phyloP scores from a whole-genome alignment of 2,329 filamentous ascomycete species.

The Herpotrichia juniperi region DNA sequence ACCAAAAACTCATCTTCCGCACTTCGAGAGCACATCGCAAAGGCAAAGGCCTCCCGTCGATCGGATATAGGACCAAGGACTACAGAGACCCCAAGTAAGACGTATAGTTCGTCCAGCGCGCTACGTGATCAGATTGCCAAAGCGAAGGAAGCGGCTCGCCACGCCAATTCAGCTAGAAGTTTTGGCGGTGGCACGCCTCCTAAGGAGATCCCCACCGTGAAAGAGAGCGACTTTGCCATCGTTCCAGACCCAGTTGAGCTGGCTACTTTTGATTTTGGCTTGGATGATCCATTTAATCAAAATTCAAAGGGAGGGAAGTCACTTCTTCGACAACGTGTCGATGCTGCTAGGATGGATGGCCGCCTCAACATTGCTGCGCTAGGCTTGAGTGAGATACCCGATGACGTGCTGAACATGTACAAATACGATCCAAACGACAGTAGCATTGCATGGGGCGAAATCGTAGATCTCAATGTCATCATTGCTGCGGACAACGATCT shows the following conservation, averaged over 20 bases:
- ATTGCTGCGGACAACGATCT: constrained; percentile 91
- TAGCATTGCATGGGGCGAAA: constrained; percentile 82
- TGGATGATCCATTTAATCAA: constrained; percentile 75
- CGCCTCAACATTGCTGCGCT: constrained; percentile 88
- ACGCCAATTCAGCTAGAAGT: constrained; percentile 25
- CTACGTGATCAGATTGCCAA: constrained; percentile 92
- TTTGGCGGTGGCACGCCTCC: constrained; percentile 35
- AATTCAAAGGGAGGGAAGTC: constrained; percentile 65
- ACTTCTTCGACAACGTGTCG: constrained; percentile 74
- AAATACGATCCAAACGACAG: constrained; percentile 70
- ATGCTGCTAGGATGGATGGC: constrained; percentile 75
- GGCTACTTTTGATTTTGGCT: constrained; percentile 63
- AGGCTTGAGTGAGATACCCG: constrained; percentile 77
- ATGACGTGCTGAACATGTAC: constrained; percentile 90
- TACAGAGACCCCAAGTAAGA: constrained; percentile 38
- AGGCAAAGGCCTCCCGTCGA: constrained; percentile 80
- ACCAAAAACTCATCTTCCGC: constrained; percentile 79
- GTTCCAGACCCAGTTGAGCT: constrained; percentile 38
- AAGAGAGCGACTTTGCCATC: constrained; percentile 27
- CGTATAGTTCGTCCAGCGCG: constrained; percentile 74
- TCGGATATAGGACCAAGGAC: constrained; percentile 17
- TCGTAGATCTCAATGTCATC: constrained; percentile 83
- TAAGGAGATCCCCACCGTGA: constrained; percentile 24
- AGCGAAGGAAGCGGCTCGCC: constrained; percentile 76
- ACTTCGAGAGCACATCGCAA: constrained; percentile 88